Conservation (phyloP, 805 yeast genomes). For the Spencermartinsiella europaea region DNA sequence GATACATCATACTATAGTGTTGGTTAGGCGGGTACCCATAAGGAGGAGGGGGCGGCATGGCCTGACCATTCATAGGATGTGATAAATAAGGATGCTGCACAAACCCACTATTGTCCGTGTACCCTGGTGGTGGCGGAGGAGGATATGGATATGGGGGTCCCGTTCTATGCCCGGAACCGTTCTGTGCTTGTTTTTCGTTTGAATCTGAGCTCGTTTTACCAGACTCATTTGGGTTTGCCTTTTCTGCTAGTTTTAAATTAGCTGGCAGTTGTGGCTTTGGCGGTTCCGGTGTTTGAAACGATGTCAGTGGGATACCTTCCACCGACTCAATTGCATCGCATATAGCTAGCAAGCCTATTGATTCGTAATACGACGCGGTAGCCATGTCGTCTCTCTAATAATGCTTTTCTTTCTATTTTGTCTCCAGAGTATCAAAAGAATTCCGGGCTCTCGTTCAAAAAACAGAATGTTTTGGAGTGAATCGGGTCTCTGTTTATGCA, state of each 20-base stretch:
- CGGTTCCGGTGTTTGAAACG: slow-evolving; percentile 12
- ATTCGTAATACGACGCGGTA: slow-evolving; percentile 31
- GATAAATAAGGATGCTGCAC: slow-evolving; percentile 4
- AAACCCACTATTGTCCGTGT: slow-evolving; percentile 1
- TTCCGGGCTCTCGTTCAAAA: no score
- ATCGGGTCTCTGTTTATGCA: no score
- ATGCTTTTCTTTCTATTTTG: no score
- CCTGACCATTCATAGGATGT: slow-evolving; percentile 2
- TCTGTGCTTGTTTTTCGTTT: background rate
- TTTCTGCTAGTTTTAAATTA: background rate
- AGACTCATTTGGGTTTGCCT: background rate
- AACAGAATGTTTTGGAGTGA: no score
- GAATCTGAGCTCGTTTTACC: background rate
- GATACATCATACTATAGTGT: background rate
- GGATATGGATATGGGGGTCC: slow-evolving; percentile 3
- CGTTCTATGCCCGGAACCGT: background rate
- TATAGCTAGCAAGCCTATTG: slow-evolving; percentile 36
- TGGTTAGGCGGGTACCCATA: background rate
- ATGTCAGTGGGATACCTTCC: slow-evolving; percentile 30
- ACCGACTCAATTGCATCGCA: slow-evolving; percentile 37
- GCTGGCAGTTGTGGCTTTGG: background rate
- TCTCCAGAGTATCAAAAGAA: no score
- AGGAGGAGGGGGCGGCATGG: background rate
- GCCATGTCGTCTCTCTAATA: no score
- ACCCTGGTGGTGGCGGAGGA: slow-evolving; percentile 7